phyloP scores from a whole-genome alignment of 2,329 filamentous ascomycete genomes.

The Xylaria sp. region DNA sequence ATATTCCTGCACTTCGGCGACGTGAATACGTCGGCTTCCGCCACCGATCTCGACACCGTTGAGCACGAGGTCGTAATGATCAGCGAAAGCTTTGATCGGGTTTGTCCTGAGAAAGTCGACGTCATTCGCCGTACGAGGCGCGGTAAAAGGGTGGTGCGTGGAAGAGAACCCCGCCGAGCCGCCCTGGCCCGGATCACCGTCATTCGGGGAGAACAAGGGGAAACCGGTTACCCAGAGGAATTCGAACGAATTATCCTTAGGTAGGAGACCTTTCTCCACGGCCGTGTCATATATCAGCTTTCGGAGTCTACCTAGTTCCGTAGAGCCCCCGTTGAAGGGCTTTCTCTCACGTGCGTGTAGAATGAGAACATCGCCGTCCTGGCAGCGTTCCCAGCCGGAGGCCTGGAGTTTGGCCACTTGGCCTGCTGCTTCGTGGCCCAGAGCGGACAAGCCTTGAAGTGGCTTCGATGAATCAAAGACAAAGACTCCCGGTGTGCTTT shows the following conservation, averaged over 20 bases:
- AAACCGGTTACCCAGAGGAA: slow-evolving; percentile 92
- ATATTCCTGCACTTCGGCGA: slow-evolving; percentile 82
- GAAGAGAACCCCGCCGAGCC: slow-evolving; percentile 82
- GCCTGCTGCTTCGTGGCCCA: slow-evolving; percentile 46
- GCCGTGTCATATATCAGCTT: slow-evolving; percentile 75
- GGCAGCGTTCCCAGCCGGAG: slow-evolving; percentile 50
- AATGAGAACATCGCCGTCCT: slow-evolving; percentile 81
- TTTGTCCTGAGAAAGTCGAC: slow-evolving; percentile 77
- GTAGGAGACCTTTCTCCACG: slow-evolving; percentile 68
- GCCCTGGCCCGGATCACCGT: slow-evolving; percentile 77
- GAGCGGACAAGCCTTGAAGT: slow-evolving; percentile 73
- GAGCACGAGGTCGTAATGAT: slow-evolving; percentile 95
- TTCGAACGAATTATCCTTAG: slow-evolving; percentile 61
- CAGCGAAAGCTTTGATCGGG: slow-evolving; percentile 78
- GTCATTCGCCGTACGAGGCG: slow-evolving; percentile 77
- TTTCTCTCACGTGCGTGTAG: slow-evolving; percentile 77
- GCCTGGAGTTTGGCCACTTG: slow-evolving; percentile 39
- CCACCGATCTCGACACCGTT: slow-evolving; percentile 96
- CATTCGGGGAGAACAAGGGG: slow-evolving; percentile 84
- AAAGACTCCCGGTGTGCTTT: slow-evolving; percentile 83
- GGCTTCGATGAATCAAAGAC: slow-evolving; percentile 79
- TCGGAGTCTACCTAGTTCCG: slow-evolving; percentile 76
- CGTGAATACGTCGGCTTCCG: slow-evolving; percentile 91
- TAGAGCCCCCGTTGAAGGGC: slow-evolving; percentile 75
- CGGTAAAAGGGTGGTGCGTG: slow-evolving; percentile 96